phyloP scores from a whole-genome alignment of 225 moss, liverwort and hornwort genomes.

The Bryoerythrophyllum caledonicum region DNA sequence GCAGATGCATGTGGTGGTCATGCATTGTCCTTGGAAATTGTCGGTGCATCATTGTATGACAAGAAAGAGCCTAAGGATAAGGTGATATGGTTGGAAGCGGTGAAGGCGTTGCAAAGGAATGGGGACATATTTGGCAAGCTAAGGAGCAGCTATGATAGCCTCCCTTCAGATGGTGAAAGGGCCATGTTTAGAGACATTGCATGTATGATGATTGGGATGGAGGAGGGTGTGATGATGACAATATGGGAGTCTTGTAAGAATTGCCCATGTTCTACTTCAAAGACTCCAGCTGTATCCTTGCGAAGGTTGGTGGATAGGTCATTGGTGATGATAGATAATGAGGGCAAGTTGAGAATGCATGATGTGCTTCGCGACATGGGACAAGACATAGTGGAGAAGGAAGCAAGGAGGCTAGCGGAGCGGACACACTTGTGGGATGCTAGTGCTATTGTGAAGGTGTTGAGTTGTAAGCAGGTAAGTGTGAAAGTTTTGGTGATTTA shows the following conservation, averaged over 20 bases:
- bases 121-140: neutral
- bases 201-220: slow-evolving; percentile 16
- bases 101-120: neutral
- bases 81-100: slow-evolving; percentile 9
- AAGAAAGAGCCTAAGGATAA: neutral
- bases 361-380: neutral
- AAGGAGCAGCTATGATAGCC: neutral
- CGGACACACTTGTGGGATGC: neutral
- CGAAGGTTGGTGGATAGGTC: slow-evolving; percentile 2
- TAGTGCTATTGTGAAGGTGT: neutral
- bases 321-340: neutral
- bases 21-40: neutral
- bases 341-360: neutral
- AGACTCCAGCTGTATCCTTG: neutral
- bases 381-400: neutral
- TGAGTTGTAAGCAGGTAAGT: neutral
- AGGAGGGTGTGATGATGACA: neutral
- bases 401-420: neutral
- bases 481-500: neutral
- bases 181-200: slow-evolving; percentile 22
- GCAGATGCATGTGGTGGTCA: slow-evolving; percentile 23
- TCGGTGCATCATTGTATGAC: neutral
- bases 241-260: neutral
- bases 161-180: neutral
- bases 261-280: neutral